Evolutionary conservation across 1,284 basidiomycete species (phyloP).

Genomic region (Irpex sp.): DNA sequence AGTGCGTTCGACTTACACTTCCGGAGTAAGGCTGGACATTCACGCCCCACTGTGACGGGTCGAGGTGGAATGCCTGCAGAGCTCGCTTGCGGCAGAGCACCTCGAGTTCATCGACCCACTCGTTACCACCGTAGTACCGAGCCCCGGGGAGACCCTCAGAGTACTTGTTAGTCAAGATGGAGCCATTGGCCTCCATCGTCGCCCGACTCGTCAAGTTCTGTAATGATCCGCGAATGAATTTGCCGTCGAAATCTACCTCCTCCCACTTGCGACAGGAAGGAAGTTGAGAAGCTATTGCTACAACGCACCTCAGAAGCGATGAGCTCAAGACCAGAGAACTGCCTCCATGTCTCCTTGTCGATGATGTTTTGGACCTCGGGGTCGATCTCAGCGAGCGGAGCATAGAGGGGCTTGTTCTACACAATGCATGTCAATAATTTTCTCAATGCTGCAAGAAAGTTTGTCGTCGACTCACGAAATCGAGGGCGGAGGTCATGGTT

Average conservation of each 20-base stretch:
- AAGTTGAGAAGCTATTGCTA: conserved; percentile 1
- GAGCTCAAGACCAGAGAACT: conserved; percentile 96
- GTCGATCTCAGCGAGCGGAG: conserved; percentile 85
- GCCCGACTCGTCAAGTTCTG: conserved; percentile 93
- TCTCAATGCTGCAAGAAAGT: neutral
- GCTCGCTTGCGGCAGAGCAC: conserved; percentile 94
- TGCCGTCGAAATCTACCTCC: conserved; percentile 4
- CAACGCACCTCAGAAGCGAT: conserved; percentile 84
- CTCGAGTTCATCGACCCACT: conserved; percentile 97
- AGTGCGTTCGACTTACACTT: conserved; percentile 37
- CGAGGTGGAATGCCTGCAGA: conserved; percentile 94
- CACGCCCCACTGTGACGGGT: conserved; percentile 93
- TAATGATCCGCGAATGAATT: neutral
- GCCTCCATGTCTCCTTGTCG: conserved; percentile 98
- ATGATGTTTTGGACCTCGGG: conserved; percentile 96
- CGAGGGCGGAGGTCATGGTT: conserved; percentile 63
- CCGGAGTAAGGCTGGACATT: conserved; percentile 99
- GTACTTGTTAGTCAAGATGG: conserved; percentile 99
- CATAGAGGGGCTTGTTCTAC: conserved; percentile 91
- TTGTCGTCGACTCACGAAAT: conserved; percentile 47
- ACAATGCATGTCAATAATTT: neutral
- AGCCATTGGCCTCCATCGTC: conserved; percentile 98
- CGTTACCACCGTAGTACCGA: conserved; percentile 97
- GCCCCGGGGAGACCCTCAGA: conserved; percentile 93
- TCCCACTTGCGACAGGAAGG: neutral